phyloP scores from a whole-genome alignment of 768 basidiomycete genomes.

The Tremella yokohamensis region DNA sequence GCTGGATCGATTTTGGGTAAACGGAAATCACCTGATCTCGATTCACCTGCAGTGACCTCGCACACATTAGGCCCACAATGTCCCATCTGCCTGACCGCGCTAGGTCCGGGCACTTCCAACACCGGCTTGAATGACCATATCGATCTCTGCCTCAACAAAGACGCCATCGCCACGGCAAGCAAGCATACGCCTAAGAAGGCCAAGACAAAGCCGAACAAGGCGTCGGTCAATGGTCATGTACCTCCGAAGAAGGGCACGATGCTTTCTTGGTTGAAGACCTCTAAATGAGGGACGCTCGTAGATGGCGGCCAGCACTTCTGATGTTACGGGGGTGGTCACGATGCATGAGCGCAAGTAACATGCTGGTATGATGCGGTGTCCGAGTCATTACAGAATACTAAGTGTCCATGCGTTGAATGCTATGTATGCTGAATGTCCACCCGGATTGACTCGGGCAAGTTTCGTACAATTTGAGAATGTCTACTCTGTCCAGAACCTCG shows the following conservation, averaged over 20 bases:
- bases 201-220: conserved; percentile 14
- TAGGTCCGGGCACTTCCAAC: conserved; percentile 63
- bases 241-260: conserved; percentile 15
- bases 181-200: conserved; percentile 23
- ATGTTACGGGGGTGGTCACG: too few relatives aligned
- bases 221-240: background rate
- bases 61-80: conserved; percentile 56
- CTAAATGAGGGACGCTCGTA: too few relatives aligned
- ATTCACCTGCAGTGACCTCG: background rate
- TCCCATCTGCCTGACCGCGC: conserved; percentile 65
- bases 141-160: conserved; percentile 79
- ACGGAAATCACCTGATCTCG: conserved; percentile 13
- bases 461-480: background rate
- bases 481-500: conserved; percentile 40
- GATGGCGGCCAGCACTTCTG: too few relatives aligned
- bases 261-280: background rate
- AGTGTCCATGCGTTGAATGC: conserved; percentile 2
- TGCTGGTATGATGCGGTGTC: background rate
- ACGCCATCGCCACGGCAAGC: conserved; percentile 61
- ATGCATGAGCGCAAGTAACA: background rate
- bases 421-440: too few relatives aligned
- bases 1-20: conserved; percentile 9
- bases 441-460: background rate
- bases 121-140: conserved; percentile 77
- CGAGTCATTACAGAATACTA: background rate